Base-by-base conservation (phyloP, 148 eudicot species). In the Pharnaceum exiguum region DNA sequence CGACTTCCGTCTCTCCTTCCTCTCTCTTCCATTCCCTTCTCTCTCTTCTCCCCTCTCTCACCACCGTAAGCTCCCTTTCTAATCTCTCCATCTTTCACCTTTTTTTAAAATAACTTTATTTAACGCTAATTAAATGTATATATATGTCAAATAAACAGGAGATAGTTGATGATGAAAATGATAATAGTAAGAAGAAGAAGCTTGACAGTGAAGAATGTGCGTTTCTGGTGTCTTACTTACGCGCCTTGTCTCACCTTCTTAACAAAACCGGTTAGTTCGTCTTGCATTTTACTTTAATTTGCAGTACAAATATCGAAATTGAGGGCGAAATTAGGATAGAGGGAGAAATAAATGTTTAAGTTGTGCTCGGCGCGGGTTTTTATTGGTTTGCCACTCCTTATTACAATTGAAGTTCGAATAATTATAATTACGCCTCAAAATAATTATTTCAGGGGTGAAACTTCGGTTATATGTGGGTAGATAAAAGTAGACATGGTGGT, bases 221-320 rank as follows among this genome's bases (percentile, higher is more conserved):
- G 24, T 74, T 57, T 51, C 42, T 93, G 35, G 59, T 68, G 8
- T 77, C 96, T 16, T 80, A 66, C 65, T 70, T 82, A 52, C 64
- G 73, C 46, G 87, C 90, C 27, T 67, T 82, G n/a, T 85, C 74
- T 40, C 83, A 89, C 66, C 83, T 93, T 28, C 48, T 88, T 27
- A 88, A 79, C 80, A 88, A 75, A 63, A 71, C 76, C 9, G 94
- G 96, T 82, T 50, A 57, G 84, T 57, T 59, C n/a, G n/a, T n/a
- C n/a, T n/a, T n/a, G n/a, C n/a, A n/a, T n/a, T n/a, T n/a, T n/a
- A n/a, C n/a, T n/a, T n/a, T n/a, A n/a, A n/a, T n/a, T n/a, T n/a
- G n/a, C n/a, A n/a, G n/a, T n/a, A n/a, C n/a, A n/a, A n/a, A n/a
- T n/a, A n/a, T n/a, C n/a, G n/a, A n/a, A n/a, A n/a, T n/a, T n/a